These are phyloP conservation scores for Eudorina sp. DNA, from an alignment of 139 green algal species.

Conservation along the genomic window DNA sequence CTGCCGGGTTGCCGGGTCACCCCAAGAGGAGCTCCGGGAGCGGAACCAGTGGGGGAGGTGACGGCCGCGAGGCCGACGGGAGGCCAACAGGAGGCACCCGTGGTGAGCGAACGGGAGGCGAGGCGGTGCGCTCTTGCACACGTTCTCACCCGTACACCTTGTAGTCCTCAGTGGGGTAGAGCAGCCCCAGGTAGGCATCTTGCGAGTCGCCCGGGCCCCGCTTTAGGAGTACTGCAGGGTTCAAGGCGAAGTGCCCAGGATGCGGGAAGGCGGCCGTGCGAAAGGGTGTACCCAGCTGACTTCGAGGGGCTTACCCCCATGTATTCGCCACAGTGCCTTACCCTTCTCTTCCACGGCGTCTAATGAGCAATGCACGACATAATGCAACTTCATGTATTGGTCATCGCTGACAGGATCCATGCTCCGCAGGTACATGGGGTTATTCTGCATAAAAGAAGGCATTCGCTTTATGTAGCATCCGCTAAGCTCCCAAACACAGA, in stretches of 20 bases:
- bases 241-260: neutral
- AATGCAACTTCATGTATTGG: slow-evolving; percentile 85
- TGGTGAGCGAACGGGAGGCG: too few relatives aligned
- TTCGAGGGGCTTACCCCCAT: too few relatives aligned
- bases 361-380: slow-evolving; percentile 88
- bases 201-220: slow-evolving; percentile 58
- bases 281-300: too few relatives aligned
- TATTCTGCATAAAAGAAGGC: slow-evolving; percentile 73
- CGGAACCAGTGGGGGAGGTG: too few relatives aligned
- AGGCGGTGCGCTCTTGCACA: too few relatives aligned
- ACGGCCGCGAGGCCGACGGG: too few relatives aligned
- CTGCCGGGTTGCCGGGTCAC: too few relatives aligned
- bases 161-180: slow-evolving; percentile 89
- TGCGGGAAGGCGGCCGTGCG: neutral
- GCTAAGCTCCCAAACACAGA: too few relatives aligned
- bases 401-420: slow-evolving; percentile 68
- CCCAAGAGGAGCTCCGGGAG: too few relatives aligned
- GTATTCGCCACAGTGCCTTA: neutral
- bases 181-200: slow-evolving; percentile 86
- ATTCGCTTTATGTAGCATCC: too few relatives aligned
- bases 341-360: slow-evolving; percentile 90
- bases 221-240: slow-evolving; percentile 47
- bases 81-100: too few relatives aligned
- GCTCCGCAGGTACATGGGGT: slow-evolving; percentile 83
- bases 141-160: slow-evolving; percentile 82